These are phyloP conservation scores for Hypholoma fasciculare DNA, from an alignment of 768 basidiomycete species.

Conservation along the genomic window DNA sequence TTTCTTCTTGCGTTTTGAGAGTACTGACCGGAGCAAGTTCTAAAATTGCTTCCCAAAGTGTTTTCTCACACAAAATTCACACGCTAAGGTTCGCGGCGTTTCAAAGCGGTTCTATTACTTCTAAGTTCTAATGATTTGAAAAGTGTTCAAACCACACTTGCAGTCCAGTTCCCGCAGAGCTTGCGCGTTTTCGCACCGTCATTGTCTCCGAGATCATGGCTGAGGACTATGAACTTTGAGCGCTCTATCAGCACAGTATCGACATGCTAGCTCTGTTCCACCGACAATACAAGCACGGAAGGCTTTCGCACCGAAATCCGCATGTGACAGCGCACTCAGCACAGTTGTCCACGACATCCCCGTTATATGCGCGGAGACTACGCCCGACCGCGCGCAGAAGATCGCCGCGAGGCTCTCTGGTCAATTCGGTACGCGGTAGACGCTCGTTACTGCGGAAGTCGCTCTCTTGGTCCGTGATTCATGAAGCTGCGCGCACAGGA, in stretches of 20 bases:
- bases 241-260: too few species aligned
- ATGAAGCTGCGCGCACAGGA: constrained; percentile 28
- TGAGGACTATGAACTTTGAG: constrained; percentile 11
- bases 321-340: constrained; percentile 20
- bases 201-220: constrained; percentile 23
- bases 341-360: constrained; percentile 24
- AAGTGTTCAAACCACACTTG: too few species aligned
- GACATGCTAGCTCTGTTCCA: neutral
- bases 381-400: constrained; percentile 38
- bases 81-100: too few species aligned
- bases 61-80: too few species aligned
- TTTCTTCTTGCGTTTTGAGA: too few species aligned
- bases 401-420: constrained; percentile 54
- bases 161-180: constrained; percentile 24
- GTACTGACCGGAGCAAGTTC: too few species aligned
- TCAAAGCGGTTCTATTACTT: too few species aligned
- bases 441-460: constrained; percentile 46
- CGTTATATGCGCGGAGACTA: constrained; percentile 15
- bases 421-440: constrained; percentile 57
- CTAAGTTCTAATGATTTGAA: too few species aligned
- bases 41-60: too few species aligned
- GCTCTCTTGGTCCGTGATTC: constrained; percentile 23
- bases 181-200: constrained; percentile 25
- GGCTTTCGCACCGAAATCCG: constrained; percentile 16
- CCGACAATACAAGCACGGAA: constrained; percentile 18